A percentile compares a stretch with the other conserved stretches of the same genome.
phyloP scores from a whole-genome alignment of 495 filamentous ascomycete genomes.

The Podospora bellae-mahoneyi region DNA sequence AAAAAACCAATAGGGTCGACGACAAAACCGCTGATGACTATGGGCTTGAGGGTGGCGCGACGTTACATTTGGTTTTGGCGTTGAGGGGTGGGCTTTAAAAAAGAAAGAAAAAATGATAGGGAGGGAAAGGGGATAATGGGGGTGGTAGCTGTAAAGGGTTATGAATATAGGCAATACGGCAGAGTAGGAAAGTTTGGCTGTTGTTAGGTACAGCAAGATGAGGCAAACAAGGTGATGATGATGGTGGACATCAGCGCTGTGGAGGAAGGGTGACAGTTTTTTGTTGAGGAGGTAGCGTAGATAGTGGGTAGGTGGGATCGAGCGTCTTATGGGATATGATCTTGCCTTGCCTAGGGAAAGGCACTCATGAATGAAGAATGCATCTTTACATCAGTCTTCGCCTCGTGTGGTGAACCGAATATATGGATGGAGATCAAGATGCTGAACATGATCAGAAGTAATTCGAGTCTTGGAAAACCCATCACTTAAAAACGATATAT shows the following conservation, averaged over 20 bases:
- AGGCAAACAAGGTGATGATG: too few relatives aligned
- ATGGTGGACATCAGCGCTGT: too few relatives aligned
- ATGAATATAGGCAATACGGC: too few relatives aligned
- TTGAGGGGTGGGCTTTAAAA: conserved; percentile 66
- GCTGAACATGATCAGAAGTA: too few relatives aligned
- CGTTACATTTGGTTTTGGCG: conserved; percentile 91
- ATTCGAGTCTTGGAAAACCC: background rate
- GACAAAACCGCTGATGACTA: conserved; percentile 86
- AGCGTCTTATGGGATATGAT: background rate
- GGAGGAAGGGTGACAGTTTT: background rate
- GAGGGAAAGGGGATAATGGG: background rate
- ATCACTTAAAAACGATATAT: background rate
- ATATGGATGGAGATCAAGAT: too few relatives aligned
- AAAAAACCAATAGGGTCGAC: conserved; percentile 62
- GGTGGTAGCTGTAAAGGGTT: background rate
- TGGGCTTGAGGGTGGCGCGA: conserved; percentile 84
- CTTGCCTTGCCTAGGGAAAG: background rate
- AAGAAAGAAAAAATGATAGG: too few relatives aligned
- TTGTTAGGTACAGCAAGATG: too few relatives aligned
- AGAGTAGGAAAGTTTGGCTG: too few relatives aligned
- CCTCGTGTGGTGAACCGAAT: too few relatives aligned
- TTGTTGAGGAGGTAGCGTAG: too few relatives aligned
- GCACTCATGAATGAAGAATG: background rate
- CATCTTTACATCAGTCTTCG: background rate
- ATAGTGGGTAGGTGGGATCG: background rate